These are phyloP conservation scores for Pseudocercospora fuligena DNA, from an alignment of 2,329 filamentous ascomycete genomes.

Conservation along the genomic window DNA sequence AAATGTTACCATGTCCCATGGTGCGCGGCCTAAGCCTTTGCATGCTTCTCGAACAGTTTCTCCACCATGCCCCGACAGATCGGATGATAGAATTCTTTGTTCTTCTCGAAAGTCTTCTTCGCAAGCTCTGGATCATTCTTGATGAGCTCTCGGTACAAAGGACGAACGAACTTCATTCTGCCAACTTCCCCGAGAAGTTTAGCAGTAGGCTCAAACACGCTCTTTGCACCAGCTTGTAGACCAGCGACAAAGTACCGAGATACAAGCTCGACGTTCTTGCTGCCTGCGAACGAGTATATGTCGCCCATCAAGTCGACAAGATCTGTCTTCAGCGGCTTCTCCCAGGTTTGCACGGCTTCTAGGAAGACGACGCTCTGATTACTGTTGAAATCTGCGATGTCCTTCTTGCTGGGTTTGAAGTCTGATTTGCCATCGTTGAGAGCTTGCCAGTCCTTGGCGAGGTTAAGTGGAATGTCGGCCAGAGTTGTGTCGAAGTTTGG, in stretches of 20 bases:
- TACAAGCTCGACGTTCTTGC: conserved; percentile 84
- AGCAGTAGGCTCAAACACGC: conserved; percentile 71
- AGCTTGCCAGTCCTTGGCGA: conserved; percentile 81
- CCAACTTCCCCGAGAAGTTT: conserved; percentile 81
- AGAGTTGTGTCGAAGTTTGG: conserved; percentile 88
- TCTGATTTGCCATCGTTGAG: conserved; percentile 42
- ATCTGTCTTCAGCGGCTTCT: conserved; percentile 64
- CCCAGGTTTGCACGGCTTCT: conserved; percentile 73
- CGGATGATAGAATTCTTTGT: conserved; percentile 92
- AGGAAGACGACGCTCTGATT: conserved; percentile 94
- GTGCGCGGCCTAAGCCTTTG: not conserved
- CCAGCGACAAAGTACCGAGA: conserved; percentile 80
- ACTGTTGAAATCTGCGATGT: conserved; percentile 75
- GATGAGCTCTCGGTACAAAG: conserved; percentile 77
- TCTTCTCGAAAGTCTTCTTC: conserved; percentile 80
- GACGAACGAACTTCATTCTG: conserved; percentile 95
- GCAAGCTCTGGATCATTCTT: conserved; percentile 76
- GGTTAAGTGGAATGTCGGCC: conserved; percentile 80
- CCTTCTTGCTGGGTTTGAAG: conserved; percentile 67
- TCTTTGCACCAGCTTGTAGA: conserved; percentile 72
- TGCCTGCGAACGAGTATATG: conserved; percentile 73
- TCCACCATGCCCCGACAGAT: conserved; percentile 86
- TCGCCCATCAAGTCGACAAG: conserved; percentile 74
- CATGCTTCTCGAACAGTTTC: conserved; percentile 58
- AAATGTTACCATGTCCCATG: not conserved